phyloP scores from a whole-genome alignment of 331 rosid species.

The Malus hybrid region DNA sequence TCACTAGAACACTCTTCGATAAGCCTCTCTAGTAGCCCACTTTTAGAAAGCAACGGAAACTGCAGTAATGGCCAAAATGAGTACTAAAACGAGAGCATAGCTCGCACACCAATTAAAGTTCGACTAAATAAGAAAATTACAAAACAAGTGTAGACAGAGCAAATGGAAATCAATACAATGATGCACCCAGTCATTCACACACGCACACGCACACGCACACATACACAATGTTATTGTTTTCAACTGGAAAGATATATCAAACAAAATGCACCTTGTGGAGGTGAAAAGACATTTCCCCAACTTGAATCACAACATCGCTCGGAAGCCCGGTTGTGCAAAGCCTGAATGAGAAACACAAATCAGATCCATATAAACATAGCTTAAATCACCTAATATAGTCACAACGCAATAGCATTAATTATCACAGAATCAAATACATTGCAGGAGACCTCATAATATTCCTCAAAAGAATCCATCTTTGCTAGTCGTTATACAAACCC shows the following conservation, averaged over 20 bases:
- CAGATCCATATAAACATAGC: neutral
- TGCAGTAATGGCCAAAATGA: constrained; percentile 5
- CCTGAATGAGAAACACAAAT: constrained; percentile 13
- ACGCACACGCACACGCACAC: no score
- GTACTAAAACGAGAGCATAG: neutral
- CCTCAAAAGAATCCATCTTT: neutral
- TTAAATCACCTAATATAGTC: neutral
- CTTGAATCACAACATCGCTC: constrained; percentile 30
- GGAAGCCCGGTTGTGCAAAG: constrained; percentile 37
- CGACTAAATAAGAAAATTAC: neutral
- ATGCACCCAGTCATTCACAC: neutral
- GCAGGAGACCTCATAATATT: neutral
- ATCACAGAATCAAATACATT: neutral
- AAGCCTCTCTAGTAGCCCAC: constrained; percentile 34
- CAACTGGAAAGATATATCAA: neutral
- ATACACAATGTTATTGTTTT: neutral
- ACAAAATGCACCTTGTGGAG: constrained; percentile 35
- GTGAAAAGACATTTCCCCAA: constrained; percentile 40
- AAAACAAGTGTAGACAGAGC: neutral
- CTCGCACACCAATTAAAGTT: neutral
- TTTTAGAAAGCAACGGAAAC: constrained; percentile 43
- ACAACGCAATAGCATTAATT: neutral
- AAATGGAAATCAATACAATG: neutral
- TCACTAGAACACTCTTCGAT: constrained; percentile 22
- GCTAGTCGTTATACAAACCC: neutral